Evolutionary conservation across 805 yeast genomes (phyloP).

Genomic region (Yueomyces sp.): DNA sequence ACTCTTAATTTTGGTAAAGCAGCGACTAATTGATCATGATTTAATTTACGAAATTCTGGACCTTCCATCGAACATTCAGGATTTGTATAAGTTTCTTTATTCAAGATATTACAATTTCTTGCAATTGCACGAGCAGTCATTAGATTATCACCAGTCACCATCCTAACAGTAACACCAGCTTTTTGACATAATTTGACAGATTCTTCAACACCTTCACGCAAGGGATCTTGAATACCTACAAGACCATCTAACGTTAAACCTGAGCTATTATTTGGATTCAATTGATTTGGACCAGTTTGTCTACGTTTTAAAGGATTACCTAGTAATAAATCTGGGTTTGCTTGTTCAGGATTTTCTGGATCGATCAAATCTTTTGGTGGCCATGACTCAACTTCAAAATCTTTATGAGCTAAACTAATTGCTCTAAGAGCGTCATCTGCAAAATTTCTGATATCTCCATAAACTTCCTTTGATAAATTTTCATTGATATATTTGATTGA

Average conservation of each 20-base stretch:
- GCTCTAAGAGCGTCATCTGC: constrained; percentile 81
- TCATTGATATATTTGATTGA: constrained; percentile 5
- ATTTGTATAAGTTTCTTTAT: constrained; percentile 35
- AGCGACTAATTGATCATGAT: constrained; percentile 38
- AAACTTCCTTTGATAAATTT: constrained; percentile 24
- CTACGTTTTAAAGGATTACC: constrained; percentile 23
- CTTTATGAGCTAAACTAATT: constrained; percentile 74
- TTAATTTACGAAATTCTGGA: constrained; percentile 65
- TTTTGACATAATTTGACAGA: constrained; percentile 76
- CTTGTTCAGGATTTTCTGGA: constrained; percentile 19
- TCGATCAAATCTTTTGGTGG: constrained; percentile 44
- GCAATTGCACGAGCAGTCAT: constrained; percentile 89
- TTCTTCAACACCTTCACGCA: constrained; percentile 77
- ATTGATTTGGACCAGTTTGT: constrained; percentile 8
- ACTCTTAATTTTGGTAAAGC: constrained; percentile 70
- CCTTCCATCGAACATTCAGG: constrained; percentile 78
- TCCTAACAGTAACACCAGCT: constrained; percentile 91
- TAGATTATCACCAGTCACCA: constrained; percentile 97
- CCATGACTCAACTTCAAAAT: constrained; percentile 44
- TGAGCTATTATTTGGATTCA: not conserved
- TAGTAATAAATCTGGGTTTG: constrained; percentile 31
- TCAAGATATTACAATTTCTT: constrained; percentile 60
- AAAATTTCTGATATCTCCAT: constrained; percentile 35
- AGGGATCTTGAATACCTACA: constrained; percentile 92
- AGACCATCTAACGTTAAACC: constrained; percentile 52